A percentile compares a stretch with the other conserved stretches of the same genome.
These are phyloP conservation scores for Periconia macrospinosa DNA, from an alignment of 2,329 filamentous ascomycete species.

Conservation along the genomic window DNA sequence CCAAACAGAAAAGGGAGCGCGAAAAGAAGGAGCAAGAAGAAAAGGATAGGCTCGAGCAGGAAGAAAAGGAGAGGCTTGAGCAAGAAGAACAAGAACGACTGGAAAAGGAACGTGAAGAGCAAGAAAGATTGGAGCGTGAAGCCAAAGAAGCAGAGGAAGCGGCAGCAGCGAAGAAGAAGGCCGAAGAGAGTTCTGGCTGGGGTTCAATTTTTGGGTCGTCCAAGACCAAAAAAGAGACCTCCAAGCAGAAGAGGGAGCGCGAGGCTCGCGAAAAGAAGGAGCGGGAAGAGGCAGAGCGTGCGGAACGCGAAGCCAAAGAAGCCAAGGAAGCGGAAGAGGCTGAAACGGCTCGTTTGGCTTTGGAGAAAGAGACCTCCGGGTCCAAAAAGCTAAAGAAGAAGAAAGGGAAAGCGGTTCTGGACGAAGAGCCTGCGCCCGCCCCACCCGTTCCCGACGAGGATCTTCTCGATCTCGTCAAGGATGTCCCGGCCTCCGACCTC, in stretches of 20 bases:
- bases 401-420: conserved; percentile 33
- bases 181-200: conserved; percentile 27
- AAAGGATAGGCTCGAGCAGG: conserved; percentile 42
- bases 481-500: conserved; percentile 34
- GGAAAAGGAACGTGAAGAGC: conserved; percentile 33
- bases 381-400: conserved; percentile 42
- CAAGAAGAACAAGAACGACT: conserved; percentile 46
- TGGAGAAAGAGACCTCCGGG: conserved; percentile 29
- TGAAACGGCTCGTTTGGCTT: conserved; percentile 39
- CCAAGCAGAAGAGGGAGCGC: conserved; percentile 26
- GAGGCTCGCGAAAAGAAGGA: conserved; percentile 19
- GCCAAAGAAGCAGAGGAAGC: conserved; percentile 32
- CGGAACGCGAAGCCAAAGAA: conserved; percentile 27
- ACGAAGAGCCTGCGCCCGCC: conserved; percentile 23
- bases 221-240: conserved; percentile 32
- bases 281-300: conserved; percentile 30
- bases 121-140: conserved; percentile 37
- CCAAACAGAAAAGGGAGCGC: conserved; percentile 33
- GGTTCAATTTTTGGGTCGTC: conserved; percentile 19
- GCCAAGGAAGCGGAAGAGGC: conserved; percentile 37
- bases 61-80: conserved; percentile 33
- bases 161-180: conserved; percentile 15
- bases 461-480: conserved; percentile 38
- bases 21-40: conserved; percentile 23
- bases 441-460: conserved; percentile 30